Base-by-base conservation (phyloP, 1,139 yeast genomes). In the Meyerozyma athensensis region DNA sequence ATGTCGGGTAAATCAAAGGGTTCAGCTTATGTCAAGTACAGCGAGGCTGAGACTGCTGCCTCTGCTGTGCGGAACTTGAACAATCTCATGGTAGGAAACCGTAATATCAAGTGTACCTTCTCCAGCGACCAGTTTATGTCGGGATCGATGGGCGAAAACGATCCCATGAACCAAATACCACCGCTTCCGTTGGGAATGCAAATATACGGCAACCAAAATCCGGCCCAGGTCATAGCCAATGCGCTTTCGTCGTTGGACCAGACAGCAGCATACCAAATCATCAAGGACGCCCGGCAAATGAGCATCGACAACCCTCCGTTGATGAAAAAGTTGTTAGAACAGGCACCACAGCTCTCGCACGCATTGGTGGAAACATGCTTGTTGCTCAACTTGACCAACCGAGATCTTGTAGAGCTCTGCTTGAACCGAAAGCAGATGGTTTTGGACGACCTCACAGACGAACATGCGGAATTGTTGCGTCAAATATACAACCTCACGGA, bases 1-100 rank as follows among this genome's bases (percentile, higher is more conserved):
- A 80, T 81, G 41, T 87, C 96, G 0, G 97, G 97, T 3, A 84
- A 82, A 54, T 86, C 96, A 13, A 87, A 84, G 58, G 97, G 97
- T 1, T 86, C 79, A 58, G 97, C 96, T 3, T 86, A 84, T 50
- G 82, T 90, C 16, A 90, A 85, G 48, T 90, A 85, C 54, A 76
- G 73, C 36, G 90, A 71, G 48, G 56, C 58, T 35, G 96, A 86
- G 49, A 85, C 96, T 0, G 96, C 97, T 1, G 81, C 86, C 2
- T 81, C 94, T 12, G 97, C 97, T 0, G 95, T 89, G 14, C 68
- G 97, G 42, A 92, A 90, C 61, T 66, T 90, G 48, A 86, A 86
- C 58, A 85, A 86, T 47, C 82, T 83, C 61, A 72, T 77, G 21
- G 75, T 90, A 35, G 96, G 96, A 1, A 77, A 78, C 41, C 68